Conservation (phyloP, 208 protist genomes). For the Leishmania martiniquensis region DNA sequence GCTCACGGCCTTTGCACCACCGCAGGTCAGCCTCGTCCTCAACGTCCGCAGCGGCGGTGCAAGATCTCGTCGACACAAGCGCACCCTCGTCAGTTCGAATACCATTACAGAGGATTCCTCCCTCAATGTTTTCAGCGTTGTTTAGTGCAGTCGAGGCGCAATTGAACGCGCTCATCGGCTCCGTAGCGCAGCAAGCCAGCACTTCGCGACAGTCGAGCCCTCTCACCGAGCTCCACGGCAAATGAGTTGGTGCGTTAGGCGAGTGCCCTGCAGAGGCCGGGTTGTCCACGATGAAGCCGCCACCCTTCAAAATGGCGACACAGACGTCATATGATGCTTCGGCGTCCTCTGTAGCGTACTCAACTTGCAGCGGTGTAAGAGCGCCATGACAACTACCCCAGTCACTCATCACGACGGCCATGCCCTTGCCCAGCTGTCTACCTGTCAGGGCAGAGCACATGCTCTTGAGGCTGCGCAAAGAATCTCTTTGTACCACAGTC, state of each 20-base stretch:
- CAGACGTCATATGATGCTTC: slow-evolving; percentile 63
- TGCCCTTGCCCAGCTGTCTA: slow-evolving; percentile 46
- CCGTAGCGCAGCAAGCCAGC: slow-evolving; percentile 23
- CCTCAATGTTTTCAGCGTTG: not conserved
- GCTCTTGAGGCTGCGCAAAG: slow-evolving; percentile 47
- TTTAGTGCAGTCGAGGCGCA: not conserved
- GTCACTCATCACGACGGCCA: slow-evolving; percentile 49
- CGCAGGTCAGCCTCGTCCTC: not conserved
- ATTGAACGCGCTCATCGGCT: not conserved
- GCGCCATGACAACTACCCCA: slow-evolving; percentile 57
- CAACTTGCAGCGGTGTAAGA: slow-evolving; percentile 54
- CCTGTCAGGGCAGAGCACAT: slow-evolving; percentile 40
- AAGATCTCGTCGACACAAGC: not conserved
- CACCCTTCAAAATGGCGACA: slow-evolving; percentile 36
- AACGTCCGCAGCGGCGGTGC: not conserved
- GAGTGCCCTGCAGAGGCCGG: not conserved
- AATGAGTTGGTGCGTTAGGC: not conserved
- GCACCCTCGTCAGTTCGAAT: not conserved
- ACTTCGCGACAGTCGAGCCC: slow-evolving; percentile 25
- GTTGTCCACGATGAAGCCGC: slow-evolving; percentile 13
- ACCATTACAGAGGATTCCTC: not conserved
- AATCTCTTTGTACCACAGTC: slow-evolving; percentile 14
- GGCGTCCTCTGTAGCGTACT: slow-evolving; percentile 59
- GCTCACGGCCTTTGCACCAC: slow-evolving; percentile 44
- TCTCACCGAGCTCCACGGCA: slow-evolving; percentile 6